A percentile compares a stretch with the other conserved stretches of the same genome.
Conservation (phyloP, 495 filamentous ascomycete genomes). For the Trichoderma virens region DNA sequence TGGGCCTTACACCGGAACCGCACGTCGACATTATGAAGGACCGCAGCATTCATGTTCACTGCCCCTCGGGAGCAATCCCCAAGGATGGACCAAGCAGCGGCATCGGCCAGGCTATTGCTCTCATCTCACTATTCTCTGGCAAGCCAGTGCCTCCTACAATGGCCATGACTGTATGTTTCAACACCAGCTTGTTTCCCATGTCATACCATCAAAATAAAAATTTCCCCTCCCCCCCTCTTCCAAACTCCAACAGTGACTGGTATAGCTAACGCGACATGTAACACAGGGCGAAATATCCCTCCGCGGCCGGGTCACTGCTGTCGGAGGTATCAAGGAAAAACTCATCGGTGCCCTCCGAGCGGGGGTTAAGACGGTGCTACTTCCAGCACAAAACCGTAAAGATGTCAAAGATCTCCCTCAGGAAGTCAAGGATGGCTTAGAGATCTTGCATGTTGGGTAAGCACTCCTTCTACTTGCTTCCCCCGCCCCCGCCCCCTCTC, state of each 20-base stretch:
- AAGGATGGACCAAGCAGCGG: slow-evolving; percentile 89
- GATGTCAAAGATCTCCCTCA: slow-evolving; percentile 87
- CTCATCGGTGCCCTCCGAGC: slow-evolving; percentile 89
- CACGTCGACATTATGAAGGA: slow-evolving; percentile 94
- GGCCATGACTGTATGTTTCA: slow-evolving; percentile 70
- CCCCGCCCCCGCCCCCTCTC: not conserved
- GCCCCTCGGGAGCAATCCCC: slow-evolving; percentile 87
- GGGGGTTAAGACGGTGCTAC: slow-evolving; percentile 87
- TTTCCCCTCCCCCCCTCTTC: not conserved
- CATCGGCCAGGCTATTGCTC: slow-evolving; percentile 84
- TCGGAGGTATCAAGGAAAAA: slow-evolving; percentile 98
- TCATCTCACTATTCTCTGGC: slow-evolving; percentile 85
- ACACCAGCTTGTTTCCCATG: slow-evolving; percentile 6
- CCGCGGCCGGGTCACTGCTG: slow-evolving; percentile 75
- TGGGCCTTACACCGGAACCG: slow-evolving; percentile 72
- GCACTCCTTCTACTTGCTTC: slow-evolving; percentile 16
- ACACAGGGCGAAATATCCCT: slow-evolving; percentile 75
- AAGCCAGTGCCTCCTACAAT: slow-evolving; percentile 84
- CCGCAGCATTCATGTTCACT: slow-evolving; percentile 92
- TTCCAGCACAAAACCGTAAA: slow-evolving; percentile 84
- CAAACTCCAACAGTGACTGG: slow-evolving; percentile 17
- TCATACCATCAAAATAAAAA: not conserved
- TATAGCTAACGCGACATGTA: slow-evolving; percentile 16
- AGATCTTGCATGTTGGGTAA: slow-evolving; percentile 84
- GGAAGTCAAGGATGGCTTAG: slow-evolving; percentile 80